Percentiles rank a stretch among this genome's conserved stretches.
Evolutionary conservation across 345 rosid species (phyloP).

Genomic region (Gossypium anomalum): DNA sequence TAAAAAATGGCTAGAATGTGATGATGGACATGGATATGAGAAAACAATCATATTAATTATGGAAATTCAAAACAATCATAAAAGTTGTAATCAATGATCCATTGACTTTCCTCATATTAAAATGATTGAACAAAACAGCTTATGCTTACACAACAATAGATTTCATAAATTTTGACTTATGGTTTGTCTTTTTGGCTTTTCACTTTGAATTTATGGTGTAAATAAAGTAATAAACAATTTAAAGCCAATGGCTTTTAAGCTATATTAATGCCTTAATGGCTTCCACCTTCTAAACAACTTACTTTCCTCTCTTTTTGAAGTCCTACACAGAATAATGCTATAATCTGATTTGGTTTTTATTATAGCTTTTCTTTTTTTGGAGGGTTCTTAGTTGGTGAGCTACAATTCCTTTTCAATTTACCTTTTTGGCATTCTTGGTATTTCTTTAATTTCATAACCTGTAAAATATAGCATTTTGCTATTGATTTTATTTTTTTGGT

Average conservation of each 20-base stretch:
- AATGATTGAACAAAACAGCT: neutral
- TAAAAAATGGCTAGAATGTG: neutral
- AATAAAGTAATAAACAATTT: neutral
- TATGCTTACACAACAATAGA: constrained; percentile 2
- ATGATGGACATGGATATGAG: neutral
- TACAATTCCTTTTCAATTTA: constrained; percentile 11
- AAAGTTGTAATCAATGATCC: neutral
- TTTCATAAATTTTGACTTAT: constrained; percentile 4
- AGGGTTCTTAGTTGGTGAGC: constrained; percentile 45
- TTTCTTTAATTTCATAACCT: constrained; percentile 1
- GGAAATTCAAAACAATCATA: neutral
- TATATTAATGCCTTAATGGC: neutral
- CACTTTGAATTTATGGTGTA: neutral
- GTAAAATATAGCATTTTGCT: neutral
- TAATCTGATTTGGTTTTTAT: neutral
- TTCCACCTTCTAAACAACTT: constrained; percentile 23
- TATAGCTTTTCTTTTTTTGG: neutral
- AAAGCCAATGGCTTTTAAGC: neutral
- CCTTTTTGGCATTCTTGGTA: constrained; percentile 11
- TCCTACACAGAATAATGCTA: neutral
- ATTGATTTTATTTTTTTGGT: neutral
- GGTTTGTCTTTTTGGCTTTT: neutral
- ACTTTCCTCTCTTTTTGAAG: neutral
- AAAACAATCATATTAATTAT: neutral
- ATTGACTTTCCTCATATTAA: neutral